Conservation (phyloP, 352 stramenopile species). For the Globisporangium cylindrosporum region DNA sequence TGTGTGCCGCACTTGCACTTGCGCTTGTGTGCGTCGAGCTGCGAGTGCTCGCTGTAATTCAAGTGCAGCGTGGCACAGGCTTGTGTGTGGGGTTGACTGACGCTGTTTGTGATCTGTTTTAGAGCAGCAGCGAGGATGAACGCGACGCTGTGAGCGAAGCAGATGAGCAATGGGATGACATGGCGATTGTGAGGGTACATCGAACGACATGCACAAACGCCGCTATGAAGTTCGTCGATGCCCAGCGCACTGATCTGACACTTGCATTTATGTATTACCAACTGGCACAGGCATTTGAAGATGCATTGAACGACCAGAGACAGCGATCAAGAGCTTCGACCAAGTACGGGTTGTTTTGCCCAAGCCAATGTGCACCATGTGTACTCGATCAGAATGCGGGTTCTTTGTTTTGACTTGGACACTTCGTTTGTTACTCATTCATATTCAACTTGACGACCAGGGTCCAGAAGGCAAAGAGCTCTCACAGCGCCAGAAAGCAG, state of each 20-base stretch:
- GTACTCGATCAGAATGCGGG: not conserved
- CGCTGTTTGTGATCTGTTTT: not conserved
- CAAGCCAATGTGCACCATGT: not conserved
- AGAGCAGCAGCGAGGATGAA: constrained; percentile 48
- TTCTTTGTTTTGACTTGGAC: not conserved
- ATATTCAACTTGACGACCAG: constrained; percentile 6
- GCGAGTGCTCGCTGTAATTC: not conserved
- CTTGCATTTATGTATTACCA: not conserved
- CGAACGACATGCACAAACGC: not conserved
- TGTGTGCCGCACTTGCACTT: not conserved
- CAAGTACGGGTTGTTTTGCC: constrained; percentile 2
- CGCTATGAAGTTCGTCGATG: not conserved
- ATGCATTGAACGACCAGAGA: constrained; percentile 51
- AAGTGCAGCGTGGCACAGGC: too few species aligned
- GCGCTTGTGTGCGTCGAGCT: not conserved
- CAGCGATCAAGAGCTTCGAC: constrained; percentile 4
- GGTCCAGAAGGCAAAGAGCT: constrained; percentile 22
- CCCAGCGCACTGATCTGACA: not conserved
- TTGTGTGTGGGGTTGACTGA: not conserved
- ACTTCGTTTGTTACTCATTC: not conserved
- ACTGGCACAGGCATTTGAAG: constrained; percentile 60
- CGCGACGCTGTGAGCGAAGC: constrained; percentile 17
- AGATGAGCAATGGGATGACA: constrained; percentile 79
- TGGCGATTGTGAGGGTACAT: constrained; percentile 71
- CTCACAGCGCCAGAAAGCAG: constrained; percentile 22